Conservation (phyloP, 495 filamentous ascomycete genomes). For the Pseudomonodictys pantanalensis region DNA sequence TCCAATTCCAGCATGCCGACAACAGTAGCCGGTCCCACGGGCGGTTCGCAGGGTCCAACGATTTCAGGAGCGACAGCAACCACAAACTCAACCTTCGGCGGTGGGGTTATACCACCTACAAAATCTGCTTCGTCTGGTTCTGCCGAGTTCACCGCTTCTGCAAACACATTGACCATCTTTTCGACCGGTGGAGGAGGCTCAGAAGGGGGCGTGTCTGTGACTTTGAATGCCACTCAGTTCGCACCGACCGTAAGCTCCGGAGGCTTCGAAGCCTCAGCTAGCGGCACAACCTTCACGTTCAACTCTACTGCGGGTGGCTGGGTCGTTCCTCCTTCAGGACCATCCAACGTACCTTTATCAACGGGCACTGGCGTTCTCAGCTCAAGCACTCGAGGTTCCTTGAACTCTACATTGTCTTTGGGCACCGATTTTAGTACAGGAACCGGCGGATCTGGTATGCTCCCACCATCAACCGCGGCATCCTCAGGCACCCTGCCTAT, state of each 20-base stretch:
- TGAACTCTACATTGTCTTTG: neutral
- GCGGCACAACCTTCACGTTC: neutral
- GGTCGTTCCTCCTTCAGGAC: neutral
- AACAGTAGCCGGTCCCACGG: neutral
- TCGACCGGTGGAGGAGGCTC: neutral
- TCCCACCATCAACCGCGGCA: neutral
- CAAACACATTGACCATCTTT: neutral
- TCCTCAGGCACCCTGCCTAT: neutral
- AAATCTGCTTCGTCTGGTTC: neutral
- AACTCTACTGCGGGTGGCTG: neutral
- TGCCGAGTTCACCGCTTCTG: neutral
- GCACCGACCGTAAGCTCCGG: neutral
- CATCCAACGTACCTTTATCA: neutral
- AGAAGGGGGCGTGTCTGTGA: neutral
- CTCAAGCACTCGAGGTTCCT: neutral
- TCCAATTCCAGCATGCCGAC: neutral
- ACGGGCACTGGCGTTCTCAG: neutral
- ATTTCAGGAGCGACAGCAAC: neutral
- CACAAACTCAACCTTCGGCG: neutral
- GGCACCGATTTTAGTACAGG: neutral
- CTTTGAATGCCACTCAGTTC: neutral
- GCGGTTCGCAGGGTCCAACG: neutral
- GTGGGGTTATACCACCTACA: neutral
- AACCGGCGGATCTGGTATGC: neutral
- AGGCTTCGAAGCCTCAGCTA: neutral